Percentiles rank a stretch among this genome's conserved stretches.
Conservation (phyloP, 495 filamentous ascomycete genomes). For the Hyaloscypha hepaticicola region DNA sequence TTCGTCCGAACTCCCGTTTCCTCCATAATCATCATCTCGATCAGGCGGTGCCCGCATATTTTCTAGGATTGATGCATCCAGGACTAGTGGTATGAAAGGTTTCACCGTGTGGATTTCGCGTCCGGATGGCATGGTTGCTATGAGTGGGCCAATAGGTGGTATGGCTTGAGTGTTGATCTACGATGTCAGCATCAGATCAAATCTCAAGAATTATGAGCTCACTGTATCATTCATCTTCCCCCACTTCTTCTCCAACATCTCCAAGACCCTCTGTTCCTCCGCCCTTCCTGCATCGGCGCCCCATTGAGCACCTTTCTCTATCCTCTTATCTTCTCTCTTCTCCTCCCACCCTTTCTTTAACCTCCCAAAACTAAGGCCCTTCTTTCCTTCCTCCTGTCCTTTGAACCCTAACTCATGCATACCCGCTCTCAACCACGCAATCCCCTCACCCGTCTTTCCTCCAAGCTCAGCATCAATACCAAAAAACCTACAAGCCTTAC, state of each 20-base stretch:
- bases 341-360: constrained; percentile 72
- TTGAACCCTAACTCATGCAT: constrained; percentile 65
- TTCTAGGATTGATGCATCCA: constrained; percentile 57
- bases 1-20: constrained; percentile 47
- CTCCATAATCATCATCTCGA: constrained; percentile 49
- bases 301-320: constrained; percentile 70
- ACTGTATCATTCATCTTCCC: constrained; percentile 89
- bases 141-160: constrained; percentile 63
- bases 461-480: constrained; percentile 83
- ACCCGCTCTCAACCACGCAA: constrained; percentile 79
- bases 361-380: constrained; percentile 57
- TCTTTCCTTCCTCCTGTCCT: constrained; percentile 37
- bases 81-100: constrained; percentile 54
- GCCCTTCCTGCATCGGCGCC: constrained; percentile 79
- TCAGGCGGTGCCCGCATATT: constrained; percentile 50
- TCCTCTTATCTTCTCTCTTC: constrained; percentile 63
- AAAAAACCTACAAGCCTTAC: constrained; percentile 85
- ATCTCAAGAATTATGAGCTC: constrained; percentile 32
- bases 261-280: constrained; percentile 82
- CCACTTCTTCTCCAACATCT: constrained; percentile 89
- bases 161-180: constrained; percentile 81
- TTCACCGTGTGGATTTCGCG: constrained; percentile 75
- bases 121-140: constrained; percentile 79
- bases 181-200: constrained; percentile 4
- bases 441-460: constrained; percentile 74